A percentile compares a stretch with the other conserved stretches of the same genome.
Conservation (phyloP, 139 green algal species). For the Nannochloris sp. region DNA sequence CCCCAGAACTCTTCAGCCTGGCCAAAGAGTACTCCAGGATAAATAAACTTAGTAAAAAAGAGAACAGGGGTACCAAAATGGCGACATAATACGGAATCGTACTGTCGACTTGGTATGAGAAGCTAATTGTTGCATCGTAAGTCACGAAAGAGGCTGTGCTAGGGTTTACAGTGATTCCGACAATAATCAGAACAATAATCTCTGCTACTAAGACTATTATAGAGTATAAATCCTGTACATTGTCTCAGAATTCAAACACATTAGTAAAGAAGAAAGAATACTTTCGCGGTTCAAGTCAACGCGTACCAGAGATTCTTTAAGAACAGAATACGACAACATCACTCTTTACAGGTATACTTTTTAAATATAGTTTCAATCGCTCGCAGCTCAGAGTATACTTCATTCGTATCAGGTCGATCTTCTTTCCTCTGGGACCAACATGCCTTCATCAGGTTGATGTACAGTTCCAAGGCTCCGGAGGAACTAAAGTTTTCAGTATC, state of each 20-base stretch:
- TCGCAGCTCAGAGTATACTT: constrained; percentile 25
- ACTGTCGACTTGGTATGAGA: not conserved
- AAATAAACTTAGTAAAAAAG: constrained; percentile 3
- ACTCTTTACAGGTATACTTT: not conserved
- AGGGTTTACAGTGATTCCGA: not conserved
- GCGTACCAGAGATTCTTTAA: not conserved
- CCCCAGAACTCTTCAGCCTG: not conserved
- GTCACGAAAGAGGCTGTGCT: not conserved
- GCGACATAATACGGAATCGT: constrained; percentile 23
- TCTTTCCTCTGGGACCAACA: constrained; percentile 15
- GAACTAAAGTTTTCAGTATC: constrained; percentile 1
- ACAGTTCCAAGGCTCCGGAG: not conserved
- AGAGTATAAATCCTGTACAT: not conserved
- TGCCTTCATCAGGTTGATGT: constrained; percentile 11
- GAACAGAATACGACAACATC: not conserved
- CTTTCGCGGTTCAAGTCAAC: not conserved
- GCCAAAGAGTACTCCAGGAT: constrained; percentile 9
- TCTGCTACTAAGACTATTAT: not conserved
- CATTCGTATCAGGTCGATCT: constrained; percentile 47
- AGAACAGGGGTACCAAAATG: not conserved
- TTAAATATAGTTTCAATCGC: not conserved
- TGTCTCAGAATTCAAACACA: not conserved
- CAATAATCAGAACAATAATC: not conserved
- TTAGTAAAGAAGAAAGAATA: not conserved
- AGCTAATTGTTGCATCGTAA: not conserved